Conservation (phyloP, 2,329 filamentous ascomycete species). For the Colletotrichum godetiae region DNA sequence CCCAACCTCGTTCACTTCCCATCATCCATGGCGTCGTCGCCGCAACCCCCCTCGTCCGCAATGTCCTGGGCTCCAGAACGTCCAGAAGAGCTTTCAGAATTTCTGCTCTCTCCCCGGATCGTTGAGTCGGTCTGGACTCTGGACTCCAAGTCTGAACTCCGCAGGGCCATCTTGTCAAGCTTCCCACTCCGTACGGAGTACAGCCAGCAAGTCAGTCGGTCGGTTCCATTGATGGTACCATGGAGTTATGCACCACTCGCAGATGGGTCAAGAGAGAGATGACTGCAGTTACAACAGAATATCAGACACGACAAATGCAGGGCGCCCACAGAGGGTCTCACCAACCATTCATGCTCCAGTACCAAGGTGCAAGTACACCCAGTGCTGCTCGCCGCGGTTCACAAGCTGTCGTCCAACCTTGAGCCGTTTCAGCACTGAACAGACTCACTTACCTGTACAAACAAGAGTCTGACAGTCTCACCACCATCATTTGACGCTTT, state of each 20-base stretch:
- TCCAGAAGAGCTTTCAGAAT: background rate
- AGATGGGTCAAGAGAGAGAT: background rate
- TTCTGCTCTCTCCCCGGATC: conserved; percentile 14
- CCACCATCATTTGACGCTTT: background rate
- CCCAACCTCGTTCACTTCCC: background rate
- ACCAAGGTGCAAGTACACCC: background rate
- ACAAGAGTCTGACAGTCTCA: background rate
- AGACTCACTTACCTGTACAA: background rate
- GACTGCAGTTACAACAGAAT: background rate
- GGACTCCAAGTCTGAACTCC: conserved; percentile 1
- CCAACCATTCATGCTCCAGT: background rate
- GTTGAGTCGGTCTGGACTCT: conserved; percentile 5
- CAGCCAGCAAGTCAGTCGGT: background rate
- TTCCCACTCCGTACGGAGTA: background rate
- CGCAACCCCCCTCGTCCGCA: background rate
- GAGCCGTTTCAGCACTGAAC: conserved; percentile 11
- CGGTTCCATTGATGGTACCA: background rate
- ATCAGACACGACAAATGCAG: background rate
- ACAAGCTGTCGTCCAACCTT: background rate
- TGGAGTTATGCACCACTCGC: background rate
- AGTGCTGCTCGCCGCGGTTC: background rate
- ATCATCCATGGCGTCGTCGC: no score
- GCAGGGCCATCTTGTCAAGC: conserved; percentile 1
- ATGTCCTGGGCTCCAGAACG: background rate
- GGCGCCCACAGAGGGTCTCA: background rate